These are phyloP conservation scores for Madurella mycetomatis DNA, from an alignment of 2,329 filamentous ascomycete genomes.

Conservation along the genomic window DNA sequence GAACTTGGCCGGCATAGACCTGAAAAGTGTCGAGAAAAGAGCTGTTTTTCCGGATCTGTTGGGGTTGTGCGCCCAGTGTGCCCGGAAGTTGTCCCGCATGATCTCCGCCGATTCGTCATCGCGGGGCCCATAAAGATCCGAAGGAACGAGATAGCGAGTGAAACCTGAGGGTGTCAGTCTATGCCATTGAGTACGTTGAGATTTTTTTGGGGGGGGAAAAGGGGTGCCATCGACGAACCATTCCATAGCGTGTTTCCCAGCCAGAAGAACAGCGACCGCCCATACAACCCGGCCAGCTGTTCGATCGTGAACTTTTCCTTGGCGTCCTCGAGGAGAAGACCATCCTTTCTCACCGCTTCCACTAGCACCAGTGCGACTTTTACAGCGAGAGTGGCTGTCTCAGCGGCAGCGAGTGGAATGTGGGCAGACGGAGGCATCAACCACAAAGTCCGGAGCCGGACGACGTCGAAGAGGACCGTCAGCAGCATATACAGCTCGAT, in stretches of 20 bases:
- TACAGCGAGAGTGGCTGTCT: conserved; percentile 1
- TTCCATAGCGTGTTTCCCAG: conserved; percentile 6
- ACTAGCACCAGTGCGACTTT: conserved; percentile 1
- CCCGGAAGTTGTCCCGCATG: conserved; percentile 5
- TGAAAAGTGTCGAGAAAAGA: conserved; percentile 3
- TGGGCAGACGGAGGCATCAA: conserved; percentile 4
- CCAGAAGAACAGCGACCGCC: conserved; percentile 12
- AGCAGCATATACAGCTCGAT: conserved; percentile 10
- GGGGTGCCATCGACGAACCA: background rate
- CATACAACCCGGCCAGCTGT: conserved; percentile 8
- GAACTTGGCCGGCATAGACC: conserved; percentile 9
- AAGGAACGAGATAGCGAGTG: conserved; percentile 8
- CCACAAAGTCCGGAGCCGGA: conserved; percentile 4
- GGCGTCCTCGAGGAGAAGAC: background rate
- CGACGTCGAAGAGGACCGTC: conserved; percentile 4
- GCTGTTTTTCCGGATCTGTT: conserved; percentile 9
- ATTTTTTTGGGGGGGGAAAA: too few species aligned
- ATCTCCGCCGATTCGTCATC: conserved; percentile 9
- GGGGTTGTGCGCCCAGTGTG: background rate
- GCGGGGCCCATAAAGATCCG: conserved; percentile 8
- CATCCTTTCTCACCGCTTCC: conserved; percentile 6
- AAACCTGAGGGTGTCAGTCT: background rate
- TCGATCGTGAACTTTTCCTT: conserved; percentile 3
- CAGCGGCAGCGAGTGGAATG: conserved; percentile 1
- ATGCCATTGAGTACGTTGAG: background rate